Base-by-base conservation (phyloP, 257 asterid species). In the Leonotis leonurus region DNA sequence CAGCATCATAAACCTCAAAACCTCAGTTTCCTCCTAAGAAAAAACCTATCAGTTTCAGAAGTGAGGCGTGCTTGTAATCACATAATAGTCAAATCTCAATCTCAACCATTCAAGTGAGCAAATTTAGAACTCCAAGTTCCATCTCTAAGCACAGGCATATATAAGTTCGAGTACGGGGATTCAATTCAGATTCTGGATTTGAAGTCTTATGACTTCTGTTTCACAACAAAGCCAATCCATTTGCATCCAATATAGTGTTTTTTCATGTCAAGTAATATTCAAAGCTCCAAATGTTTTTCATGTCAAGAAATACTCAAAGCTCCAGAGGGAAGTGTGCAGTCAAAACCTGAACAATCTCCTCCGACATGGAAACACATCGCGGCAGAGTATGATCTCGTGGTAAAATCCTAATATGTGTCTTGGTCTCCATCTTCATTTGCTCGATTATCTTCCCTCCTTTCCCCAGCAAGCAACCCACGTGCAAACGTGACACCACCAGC, bases 281-380 rank as follows among this genome's bases (percentile, higher is more conserved):
- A n/a, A n/a, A n/a, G n/a, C n/a, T n/a, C n/a, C n/a, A n/a, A n/a
- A 40, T 51, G 30, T 50, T 51, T 56, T 44, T 69, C 52, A 62
- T 52, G 74, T 41, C 61, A 68, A 70, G 52, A 74, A 63, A 70
- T 46, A 63, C 74, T 56, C 64, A 66, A 75, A 62, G 49, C 69
- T 62, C 81, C 74, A 65, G 56, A 62, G 53, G 56, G 62, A 59
- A 64, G 71, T 50, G 71, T 35, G 51, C 72, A 60, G 10, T 57
- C 29, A 70, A 60, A 80, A 92, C 99, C 96, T 92, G 99, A 82
- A 89, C 99, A 81, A 89, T 92, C 86, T 92, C 99, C 81, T 92
- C 99, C 0, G 94, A 78, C 88, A 85, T 86, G 1, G 87, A 75
- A 68, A 89, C 87, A 70, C 99, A 86, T 2, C 94, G 93, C 1